Percentiles rank a stretch among this genome's conserved stretches.
Conservation (phyloP, 2,329 filamentous ascomycete species). For the Hypoxylon sp. region DNA sequence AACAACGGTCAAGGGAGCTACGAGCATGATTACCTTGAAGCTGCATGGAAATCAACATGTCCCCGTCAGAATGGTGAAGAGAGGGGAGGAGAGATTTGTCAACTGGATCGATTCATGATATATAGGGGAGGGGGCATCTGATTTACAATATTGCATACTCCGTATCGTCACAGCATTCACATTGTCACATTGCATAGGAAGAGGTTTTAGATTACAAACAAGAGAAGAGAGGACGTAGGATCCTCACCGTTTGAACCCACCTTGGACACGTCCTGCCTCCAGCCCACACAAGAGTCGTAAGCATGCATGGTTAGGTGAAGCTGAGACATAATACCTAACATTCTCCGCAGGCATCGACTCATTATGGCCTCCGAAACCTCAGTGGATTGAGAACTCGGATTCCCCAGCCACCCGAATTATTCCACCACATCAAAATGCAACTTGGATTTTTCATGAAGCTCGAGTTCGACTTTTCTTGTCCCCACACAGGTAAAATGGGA, state of each 20-base stretch:
- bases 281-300: background rate
- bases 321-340: too few species aligned
- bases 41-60: constrained; percentile 70
- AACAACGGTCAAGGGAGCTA: constrained; percentile 65
- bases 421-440: constrained; percentile 1
- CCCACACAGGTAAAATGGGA: constrained; percentile 36
- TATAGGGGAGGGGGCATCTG: constrained; percentile 1
- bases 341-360: background rate
- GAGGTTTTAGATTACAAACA: background rate
- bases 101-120: constrained; percentile 45
- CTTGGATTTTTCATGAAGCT: constrained; percentile 21
- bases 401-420: constrained; percentile 33
- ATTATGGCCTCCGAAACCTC: background rate
- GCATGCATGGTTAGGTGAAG: too few species aligned
- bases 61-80: constrained; percentile 74
- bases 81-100: constrained; percentile 77
- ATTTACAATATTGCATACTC: constrained; percentile 11
- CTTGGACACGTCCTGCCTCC: background rate
- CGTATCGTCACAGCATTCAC: constrained; percentile 5
- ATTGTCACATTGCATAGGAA: background rate
- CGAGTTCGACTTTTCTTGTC: constrained; percentile 12
- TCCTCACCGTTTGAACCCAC: background rate
- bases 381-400: background rate
- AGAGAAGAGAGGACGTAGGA: background rate
- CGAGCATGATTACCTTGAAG: constrained; percentile 77